Evolutionary conservation across 1,139 yeast species (phyloP), one percentile per base, ranked within the genome.

Genomic region (Sugiyamaella pinicola): DNA sequence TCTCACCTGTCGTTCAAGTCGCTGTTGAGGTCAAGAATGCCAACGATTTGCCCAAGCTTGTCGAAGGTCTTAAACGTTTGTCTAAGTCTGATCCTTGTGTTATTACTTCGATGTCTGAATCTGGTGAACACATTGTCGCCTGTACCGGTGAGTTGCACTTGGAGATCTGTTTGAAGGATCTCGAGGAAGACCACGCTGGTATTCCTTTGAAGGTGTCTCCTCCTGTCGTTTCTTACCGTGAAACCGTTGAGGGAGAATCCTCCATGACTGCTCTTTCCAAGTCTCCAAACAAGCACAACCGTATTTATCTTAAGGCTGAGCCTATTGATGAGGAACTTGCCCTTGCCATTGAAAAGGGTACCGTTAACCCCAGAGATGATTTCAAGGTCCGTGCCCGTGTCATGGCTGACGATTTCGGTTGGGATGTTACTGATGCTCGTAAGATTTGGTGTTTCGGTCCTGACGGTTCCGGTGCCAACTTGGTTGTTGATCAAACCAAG

Each of bases 381-480:
- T 84, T 93, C 90, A 93, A 93, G 85, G 87, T 88, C 70, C 91
- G 99, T 85, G 99, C 99, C 69, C 91, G 99, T 85, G 73, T 89
- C 75, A 83, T 93, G 84, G 98, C 99, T 74, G 99, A 93, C 77
- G 96, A 93, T 77, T 95, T 78, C 86, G 97, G 93, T 69, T 93
- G 99, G 99, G 98, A 93, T 76, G 97, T 93, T 74, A 83, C 96
- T 71, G 99, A 93, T 74, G 99, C 98, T 80, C 90, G 99, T 87
- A 93, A 93, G 95, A 93, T 93, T 75, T 93, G 99, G 99, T 90
- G 97, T 87, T 93, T 93, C 90, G 99, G 99, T 83, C 99, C 99
- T 76, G 99, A 93, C 74, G 97, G 97, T 81, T 83, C 82, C 77
- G 99, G 99, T 81, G 93, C 99, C 73, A 93, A 93, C 83, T 79